Base-by-base conservation (phyloP, 2,329 filamentous ascomycete genomes). In the Rhinocladiella similis region DNA sequence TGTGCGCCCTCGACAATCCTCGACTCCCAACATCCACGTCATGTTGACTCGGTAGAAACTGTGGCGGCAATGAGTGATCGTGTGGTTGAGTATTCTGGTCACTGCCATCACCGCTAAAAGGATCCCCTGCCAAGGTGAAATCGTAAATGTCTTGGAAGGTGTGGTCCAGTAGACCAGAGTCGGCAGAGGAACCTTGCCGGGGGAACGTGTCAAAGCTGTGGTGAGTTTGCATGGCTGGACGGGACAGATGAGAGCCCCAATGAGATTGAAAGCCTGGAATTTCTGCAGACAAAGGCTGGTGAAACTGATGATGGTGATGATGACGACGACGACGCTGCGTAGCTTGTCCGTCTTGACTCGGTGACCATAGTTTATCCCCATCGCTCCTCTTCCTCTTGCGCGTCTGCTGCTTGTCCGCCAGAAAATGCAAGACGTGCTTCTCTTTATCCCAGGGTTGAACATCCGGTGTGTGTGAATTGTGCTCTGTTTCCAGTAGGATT, bases 131-230 rank as follows among this genome's bases (percentile, higher is more conserved):
- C 22, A 10, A 19, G 27, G 20, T 16, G 19, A 22, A 39, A 14
- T 19, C 19, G 25, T 35, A 20, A 19, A 27, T 35, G 22, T 53
- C 20, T 1, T 52, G 38, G 45, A 39, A 53, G 10, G 16, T 33
- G 29, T 47, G 18, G 16, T 18, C 12, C 19, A 33, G 16, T 41
- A 27, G 18, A 48, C 42, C 42, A 16, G 27, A 22, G 14, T 27
- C 27, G 25, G 20, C 10, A 19, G n/a, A 12, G 14, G 16, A 29
- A 3, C 6, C 18, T 16, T 38, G 33, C 16, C 25, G 51, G 22
- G 51, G 19, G 14, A 54, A 19, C 18, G 47, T 48, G 7, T 50
- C 47, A 16, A 58, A 58, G 38, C 51, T 54, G 48, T 58, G 56
- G 42, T 58, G 52, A 1, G 50, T 47, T 5, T 54, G 56, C 41